These are phyloP conservation scores for Hydnomerulius pinastri DNA, from an alignment of 768 basidiomycete species.

Conservation along the genomic window DNA sequence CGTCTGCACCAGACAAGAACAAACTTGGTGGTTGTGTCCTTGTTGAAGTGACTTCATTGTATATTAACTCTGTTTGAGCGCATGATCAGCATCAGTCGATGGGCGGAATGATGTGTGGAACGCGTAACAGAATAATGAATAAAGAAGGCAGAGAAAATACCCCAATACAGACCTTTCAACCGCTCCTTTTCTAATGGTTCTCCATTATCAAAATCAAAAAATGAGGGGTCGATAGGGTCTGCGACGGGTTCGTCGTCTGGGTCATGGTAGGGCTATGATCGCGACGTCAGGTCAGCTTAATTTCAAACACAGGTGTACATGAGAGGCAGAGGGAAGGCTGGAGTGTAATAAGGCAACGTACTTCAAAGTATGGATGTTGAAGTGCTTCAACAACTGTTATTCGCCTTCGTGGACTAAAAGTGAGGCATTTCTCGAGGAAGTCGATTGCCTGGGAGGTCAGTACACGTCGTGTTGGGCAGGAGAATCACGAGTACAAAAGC, in stretches of 20 bases:
- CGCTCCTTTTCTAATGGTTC: slow-evolving; percentile 63
- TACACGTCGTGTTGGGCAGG: too few species aligned
- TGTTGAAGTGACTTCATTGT: slow-evolving; percentile 46
- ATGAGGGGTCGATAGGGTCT: slow-evolving; percentile 68
- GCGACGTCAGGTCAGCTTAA: background rate
- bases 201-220: slow-evolving; percentile 83
- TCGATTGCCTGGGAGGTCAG: slow-evolving; percentile 69
- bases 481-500: background rate
- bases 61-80: slow-evolving; percentile 40
- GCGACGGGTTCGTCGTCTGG: slow-evolving; percentile 87
- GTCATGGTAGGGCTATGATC: slow-evolving; percentile 80
- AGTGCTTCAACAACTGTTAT: slow-evolving; percentile 88
- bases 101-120: background rate
- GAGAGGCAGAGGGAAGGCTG: background rate
- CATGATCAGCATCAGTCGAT: background rate
- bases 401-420: slow-evolving; percentile 83
- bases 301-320: background rate
- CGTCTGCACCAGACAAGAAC: slow-evolving; percentile 19
- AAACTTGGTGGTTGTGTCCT: slow-evolving; percentile 12
- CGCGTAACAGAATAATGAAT: too few species aligned
- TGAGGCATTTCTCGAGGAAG: slow-evolving; percentile 77
- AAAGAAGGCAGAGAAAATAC: background rate
- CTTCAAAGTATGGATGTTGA: slow-evolving; percentile 86
- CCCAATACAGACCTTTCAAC: slow-evolving; percentile 54
- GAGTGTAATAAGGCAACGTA: slow-evolving; percentile 32